phyloP scores from a whole-genome alignment of 257 asterid species.

The Leonotis leonurus region DNA sequence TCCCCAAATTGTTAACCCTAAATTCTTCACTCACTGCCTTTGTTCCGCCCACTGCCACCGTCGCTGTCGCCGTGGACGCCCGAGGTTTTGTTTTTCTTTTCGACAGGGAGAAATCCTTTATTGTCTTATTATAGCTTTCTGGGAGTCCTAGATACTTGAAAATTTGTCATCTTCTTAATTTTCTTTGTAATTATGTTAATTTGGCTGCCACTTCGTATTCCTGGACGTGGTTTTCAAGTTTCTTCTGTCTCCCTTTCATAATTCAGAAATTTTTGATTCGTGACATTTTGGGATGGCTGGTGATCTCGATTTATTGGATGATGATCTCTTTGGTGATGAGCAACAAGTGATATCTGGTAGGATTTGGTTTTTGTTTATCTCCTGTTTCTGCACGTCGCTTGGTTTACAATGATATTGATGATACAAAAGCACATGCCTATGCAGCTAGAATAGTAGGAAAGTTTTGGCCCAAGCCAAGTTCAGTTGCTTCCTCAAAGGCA shows the following conservation, averaged over 20 bases:
- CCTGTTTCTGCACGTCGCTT: not conserved
- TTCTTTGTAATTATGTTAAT: no score
- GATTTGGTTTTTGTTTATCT: not conserved
- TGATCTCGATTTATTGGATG: constrained; percentile 38
- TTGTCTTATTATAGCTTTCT: no score
- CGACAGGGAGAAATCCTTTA: no score
- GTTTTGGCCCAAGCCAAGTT: constrained; percentile 55
- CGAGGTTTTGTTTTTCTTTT: no score
- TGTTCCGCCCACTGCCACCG: no score
- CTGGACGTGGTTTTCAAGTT: not conserved
- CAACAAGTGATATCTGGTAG: constrained; percentile 40
- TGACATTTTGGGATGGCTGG: constrained; percentile 23
- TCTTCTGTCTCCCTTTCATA: not conserved
- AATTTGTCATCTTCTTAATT: no score
- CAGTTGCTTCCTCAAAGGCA: constrained; percentile 30
- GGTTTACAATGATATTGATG: not conserved
- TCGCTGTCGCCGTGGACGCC: no score
- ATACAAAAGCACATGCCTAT: not conserved
- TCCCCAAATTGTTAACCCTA: no score
- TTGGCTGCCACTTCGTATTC: no score
- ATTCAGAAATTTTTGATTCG: not conserved
- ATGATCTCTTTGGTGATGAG: constrained; percentile 38
- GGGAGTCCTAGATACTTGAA: no score
- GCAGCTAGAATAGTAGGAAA: constrained; percentile 50
- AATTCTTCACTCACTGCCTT: no score